These are phyloP conservation scores for Xylariaceae sp. DNA, from an alignment of 2,329 filamentous ascomycete species.

Conservation along the genomic window DNA sequence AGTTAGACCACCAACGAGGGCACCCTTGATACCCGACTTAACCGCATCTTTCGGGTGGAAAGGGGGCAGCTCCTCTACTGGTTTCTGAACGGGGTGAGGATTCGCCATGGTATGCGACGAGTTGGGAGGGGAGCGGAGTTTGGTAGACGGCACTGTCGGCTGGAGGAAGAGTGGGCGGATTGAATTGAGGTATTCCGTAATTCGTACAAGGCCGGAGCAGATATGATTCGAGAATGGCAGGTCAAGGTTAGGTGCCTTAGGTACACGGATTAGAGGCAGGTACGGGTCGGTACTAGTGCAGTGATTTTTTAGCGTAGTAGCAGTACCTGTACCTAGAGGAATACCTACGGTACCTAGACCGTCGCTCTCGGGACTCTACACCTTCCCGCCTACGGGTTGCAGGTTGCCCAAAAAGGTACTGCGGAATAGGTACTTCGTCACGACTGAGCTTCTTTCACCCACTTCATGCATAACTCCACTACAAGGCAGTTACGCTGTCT, in stretches of 20 bases:
- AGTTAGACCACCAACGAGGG: constrained; percentile 57
- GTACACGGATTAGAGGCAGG: not conserved
- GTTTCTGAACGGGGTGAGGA: constrained; percentile 25
- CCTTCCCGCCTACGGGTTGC: too few relatives aligned
- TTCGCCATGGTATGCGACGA: constrained; percentile 32
- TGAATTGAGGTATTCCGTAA: constrained; percentile 1
- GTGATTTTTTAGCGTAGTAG: not conserved
- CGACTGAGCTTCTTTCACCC: too few relatives aligned
- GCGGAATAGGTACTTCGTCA: too few relatives aligned
- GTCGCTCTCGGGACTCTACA: too few relatives aligned
- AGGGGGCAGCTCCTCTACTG: constrained; percentile 35
- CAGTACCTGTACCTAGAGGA: too few relatives aligned
- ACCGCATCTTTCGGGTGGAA: constrained; percentile 75
- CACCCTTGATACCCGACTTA: constrained; percentile 58
- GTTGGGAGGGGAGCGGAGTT: constrained; percentile 13
- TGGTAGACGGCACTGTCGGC: not conserved
- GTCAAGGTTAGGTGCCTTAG: not conserved
- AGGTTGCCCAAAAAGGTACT: too few relatives aligned
- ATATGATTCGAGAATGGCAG: constrained; percentile 16
- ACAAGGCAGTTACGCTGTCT: too few relatives aligned
- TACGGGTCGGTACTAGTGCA: not conserved
- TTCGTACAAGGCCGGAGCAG: not conserved
- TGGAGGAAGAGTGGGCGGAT: not conserved
- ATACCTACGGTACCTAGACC: too few relatives aligned
- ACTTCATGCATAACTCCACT: too few relatives aligned